Conservation (phyloP, 2,329 filamentous ascomycete genomes). For the Exophiala sideris region DNA sequence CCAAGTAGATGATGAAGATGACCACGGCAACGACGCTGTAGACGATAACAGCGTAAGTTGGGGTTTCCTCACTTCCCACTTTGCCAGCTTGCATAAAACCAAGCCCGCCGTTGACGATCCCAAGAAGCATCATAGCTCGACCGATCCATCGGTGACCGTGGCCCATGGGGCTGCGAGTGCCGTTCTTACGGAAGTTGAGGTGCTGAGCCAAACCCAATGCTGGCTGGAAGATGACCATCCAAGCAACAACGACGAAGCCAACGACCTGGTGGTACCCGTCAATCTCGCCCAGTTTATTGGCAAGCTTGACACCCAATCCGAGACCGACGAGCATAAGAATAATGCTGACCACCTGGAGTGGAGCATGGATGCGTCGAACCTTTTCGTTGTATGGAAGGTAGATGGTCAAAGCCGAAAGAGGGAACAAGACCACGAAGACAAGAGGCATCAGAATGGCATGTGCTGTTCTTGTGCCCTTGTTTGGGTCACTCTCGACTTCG, state of each 20-base stretch:
- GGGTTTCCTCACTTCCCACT: constrained; percentile 33
- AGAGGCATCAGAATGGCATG: constrained; percentile 43
- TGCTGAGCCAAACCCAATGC: constrained; percentile 53
- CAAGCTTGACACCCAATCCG: constrained; percentile 52
- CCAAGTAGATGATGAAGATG: constrained; percentile 45
- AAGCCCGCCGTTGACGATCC: constrained; percentile 57
- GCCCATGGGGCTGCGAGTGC: constrained; percentile 34
- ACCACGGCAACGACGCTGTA: constrained; percentile 51
- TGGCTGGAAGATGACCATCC: constrained; percentile 57
- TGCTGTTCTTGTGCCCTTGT: constrained; percentile 12
- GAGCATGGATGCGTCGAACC: constrained; percentile 44
- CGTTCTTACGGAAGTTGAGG: constrained; percentile 46
- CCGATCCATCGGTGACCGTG: constrained; percentile 56
- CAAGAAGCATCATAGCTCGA: constrained; percentile 48
- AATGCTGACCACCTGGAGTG: constrained; percentile 49
- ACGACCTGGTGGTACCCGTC: constrained; percentile 50
- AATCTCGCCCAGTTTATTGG: constrained; percentile 37
- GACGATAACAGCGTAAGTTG: constrained; percentile 39
- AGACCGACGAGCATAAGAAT: constrained; percentile 48
- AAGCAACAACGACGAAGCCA: constrained; percentile 50
- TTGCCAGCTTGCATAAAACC: constrained; percentile 48
- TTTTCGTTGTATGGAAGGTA: constrained; percentile 40
- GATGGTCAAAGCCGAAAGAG: constrained; percentile 34
- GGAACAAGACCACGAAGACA: constrained; percentile 42
- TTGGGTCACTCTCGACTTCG: background rate